Evolutionary conservation across 805 yeast species (phyloP).

Genomic region (Zygosaccharomyces lentus): DNA sequence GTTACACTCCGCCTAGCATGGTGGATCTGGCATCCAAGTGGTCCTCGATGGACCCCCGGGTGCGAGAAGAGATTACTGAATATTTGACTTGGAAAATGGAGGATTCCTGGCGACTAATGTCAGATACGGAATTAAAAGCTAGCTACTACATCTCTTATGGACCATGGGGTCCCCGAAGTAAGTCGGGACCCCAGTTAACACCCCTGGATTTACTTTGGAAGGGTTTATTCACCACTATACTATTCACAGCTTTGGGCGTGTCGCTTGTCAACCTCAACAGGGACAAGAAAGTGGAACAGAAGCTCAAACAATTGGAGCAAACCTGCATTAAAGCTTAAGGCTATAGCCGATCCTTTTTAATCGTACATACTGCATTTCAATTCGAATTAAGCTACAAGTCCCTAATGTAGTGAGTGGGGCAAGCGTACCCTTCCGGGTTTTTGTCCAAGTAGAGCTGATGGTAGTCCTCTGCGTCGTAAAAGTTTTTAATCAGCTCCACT

Average conservation of each 20-base stretch:
- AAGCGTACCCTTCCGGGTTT: conserved; percentile 84
- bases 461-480: conserved; percentile 94
- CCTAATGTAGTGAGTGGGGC: conserved; percentile 84
- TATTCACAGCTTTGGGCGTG: conserved; percentile 21
- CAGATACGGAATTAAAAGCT: conserved; percentile 29
- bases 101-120: conserved; percentile 33
- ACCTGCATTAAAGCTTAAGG: not conserved
- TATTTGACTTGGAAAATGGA: conserved; percentile 34
- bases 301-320: conserved; percentile 4
- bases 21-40: conserved; percentile 31
- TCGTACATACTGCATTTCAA: not conserved
- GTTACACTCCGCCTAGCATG: conserved; percentile 31
- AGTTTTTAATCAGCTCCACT: conserved; percentile 61
- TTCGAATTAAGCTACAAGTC: conserved; percentile 25
- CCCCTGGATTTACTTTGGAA: conserved; percentile 20
- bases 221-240: conserved; percentile 22
- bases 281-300: conserved; percentile 14
- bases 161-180: conserved; percentile 35
- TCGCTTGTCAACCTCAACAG: conserved; percentile 19
- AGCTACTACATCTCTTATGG: conserved; percentile 39
- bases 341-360: not conserved
- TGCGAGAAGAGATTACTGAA: conserved; percentile 38
- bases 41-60: conserved; percentile 31
- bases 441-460: conserved; percentile 78
- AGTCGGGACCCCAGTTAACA: conserved; percentile 4